phyloP scores from a whole-genome alignment of 2,329 filamentous ascomycete species.

The Verticillium nubilum region DNA sequence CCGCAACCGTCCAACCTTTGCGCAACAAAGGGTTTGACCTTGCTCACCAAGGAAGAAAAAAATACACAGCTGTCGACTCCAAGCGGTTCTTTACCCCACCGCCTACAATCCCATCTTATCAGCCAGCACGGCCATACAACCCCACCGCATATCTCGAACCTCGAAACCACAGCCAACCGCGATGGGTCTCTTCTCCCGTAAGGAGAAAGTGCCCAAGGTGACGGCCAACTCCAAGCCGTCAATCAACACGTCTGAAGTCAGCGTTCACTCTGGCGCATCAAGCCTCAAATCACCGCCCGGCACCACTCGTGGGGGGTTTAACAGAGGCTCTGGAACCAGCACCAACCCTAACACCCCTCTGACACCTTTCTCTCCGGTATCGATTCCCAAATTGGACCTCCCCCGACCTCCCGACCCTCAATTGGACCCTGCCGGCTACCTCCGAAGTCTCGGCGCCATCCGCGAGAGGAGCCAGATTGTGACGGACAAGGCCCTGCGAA shows the following conservation, averaged over 20 bases:
- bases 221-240: slow-evolving; percentile 25
- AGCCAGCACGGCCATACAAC: background rate
- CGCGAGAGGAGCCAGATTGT: slow-evolving; percentile 72
- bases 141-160: background rate
- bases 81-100: background rate
- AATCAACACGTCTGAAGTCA: slow-evolving; percentile 40
- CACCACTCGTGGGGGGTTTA: slow-evolving; percentile 31
- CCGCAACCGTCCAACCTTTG: background rate
- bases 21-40: background rate
- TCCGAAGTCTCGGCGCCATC: slow-evolving; percentile 84
- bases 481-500: slow-evolving; percentile 68
- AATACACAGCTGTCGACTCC: background rate
- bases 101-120: background rate
- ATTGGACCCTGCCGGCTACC: slow-evolving; percentile 82
- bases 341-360: slow-evolving; percentile 40
- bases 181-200: slow-evolving; percentile 54
- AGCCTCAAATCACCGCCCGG: slow-evolving; percentile 35
- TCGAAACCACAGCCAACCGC: slow-evolving; percentile 11
- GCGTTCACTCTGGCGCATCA: slow-evolving; percentile 45
- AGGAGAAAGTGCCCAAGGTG: slow-evolving; percentile 40
- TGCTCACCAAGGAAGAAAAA: background rate
- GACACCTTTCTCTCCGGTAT: slow-evolving; percentile 44
- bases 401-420: slow-evolving; percentile 82
- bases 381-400: slow-evolving; percentile 71
- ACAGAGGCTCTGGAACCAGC: slow-evolving; percentile 47